These are phyloP conservation scores for Rhizopus sp. DNA, from an alignment of 371 early-diverging fungal species.

Conservation along the genomic window DNA sequence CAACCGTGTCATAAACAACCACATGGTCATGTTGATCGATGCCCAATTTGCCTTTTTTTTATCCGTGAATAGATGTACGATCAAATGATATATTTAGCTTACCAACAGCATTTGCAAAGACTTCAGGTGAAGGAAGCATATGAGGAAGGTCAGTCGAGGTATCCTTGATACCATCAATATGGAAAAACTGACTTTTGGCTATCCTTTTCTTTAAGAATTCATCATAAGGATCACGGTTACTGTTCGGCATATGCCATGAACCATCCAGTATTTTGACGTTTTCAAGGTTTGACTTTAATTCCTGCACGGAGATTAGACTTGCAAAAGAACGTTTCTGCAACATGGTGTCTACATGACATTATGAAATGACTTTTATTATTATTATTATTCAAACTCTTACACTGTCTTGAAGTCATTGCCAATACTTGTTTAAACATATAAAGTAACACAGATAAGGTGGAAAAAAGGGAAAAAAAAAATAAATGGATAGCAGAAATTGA, in stretches of 20 bases:
- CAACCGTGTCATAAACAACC: conserved; percentile 76
- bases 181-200: conserved; percentile 68
- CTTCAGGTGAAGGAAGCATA: conserved; percentile 72
- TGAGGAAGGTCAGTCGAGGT: conserved; percentile 68
- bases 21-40: conserved; percentile 72
- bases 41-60: conserved; percentile 58
- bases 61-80: background rate
- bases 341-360: background rate
- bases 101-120: conserved; percentile 66
- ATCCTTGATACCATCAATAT: conserved; percentile 77
- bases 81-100: conserved; percentile 3
- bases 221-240: conserved; percentile 63
- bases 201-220: conserved; percentile 69
- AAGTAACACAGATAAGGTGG: background rate
- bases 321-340: conserved; percentile 17
- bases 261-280: conserved; percentile 80
- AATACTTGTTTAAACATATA: no score
- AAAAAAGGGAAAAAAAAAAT: conserved; percentile 1
- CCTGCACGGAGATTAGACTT: conserved; percentile 32
- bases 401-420: background rate
- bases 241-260: conserved; percentile 88
- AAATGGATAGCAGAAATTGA: no score
- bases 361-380: background rate
- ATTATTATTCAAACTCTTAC: background rate
- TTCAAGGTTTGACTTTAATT: conserved; percentile 29